Percentiles rank a stretch among this genome's conserved stretches.
Conservation (phyloP, 495 filamentous ascomycete species). For the Penicillium cosmopolitanum region DNA sequence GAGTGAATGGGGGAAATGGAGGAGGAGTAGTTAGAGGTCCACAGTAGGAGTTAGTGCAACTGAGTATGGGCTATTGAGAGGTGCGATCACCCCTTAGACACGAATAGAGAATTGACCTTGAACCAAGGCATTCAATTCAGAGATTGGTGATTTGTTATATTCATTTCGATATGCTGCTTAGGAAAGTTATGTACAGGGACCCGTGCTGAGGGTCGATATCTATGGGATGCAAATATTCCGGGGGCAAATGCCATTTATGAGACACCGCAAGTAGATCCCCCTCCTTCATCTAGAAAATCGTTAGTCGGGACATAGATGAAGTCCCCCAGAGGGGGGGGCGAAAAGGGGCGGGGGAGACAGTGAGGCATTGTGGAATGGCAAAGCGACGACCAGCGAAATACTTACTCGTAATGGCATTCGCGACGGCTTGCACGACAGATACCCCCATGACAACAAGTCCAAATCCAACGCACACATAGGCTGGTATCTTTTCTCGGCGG, state of each 20-base stretch:
- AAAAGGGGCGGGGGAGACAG: neutral
- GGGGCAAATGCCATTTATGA: neutral
- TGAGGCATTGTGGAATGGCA: neutral
- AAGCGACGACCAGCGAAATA: neutral
- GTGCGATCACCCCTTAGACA: too few relatives aligned
- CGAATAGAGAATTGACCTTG: too few relatives aligned
- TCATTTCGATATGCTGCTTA: too few relatives aligned
- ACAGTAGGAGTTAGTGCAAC: too few relatives aligned
- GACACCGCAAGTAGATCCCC: conserved; percentile 1
- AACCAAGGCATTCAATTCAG: too few relatives aligned
- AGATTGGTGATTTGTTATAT: too few relatives aligned
- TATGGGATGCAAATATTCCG: neutral
- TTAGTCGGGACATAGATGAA: neutral
- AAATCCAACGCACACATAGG: conserved; percentile 71
- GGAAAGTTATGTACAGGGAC: too few relatives aligned
- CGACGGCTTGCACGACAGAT: conserved; percentile 73
- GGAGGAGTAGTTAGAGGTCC: too few relatives aligned
- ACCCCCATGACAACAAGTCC: conserved; percentile 83
- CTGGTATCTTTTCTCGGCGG: conserved; percentile 74
- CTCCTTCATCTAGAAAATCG: neutral
- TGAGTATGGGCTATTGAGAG: too few relatives aligned
- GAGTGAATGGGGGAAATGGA: too few relatives aligned
- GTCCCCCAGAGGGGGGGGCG: neutral
- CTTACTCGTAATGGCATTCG: conserved; percentile 63
- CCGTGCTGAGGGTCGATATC: too few relatives aligned